Base-by-base conservation (phyloP, 2,329 filamentous ascomycete species). In the Fusarium torulosum region DNA sequence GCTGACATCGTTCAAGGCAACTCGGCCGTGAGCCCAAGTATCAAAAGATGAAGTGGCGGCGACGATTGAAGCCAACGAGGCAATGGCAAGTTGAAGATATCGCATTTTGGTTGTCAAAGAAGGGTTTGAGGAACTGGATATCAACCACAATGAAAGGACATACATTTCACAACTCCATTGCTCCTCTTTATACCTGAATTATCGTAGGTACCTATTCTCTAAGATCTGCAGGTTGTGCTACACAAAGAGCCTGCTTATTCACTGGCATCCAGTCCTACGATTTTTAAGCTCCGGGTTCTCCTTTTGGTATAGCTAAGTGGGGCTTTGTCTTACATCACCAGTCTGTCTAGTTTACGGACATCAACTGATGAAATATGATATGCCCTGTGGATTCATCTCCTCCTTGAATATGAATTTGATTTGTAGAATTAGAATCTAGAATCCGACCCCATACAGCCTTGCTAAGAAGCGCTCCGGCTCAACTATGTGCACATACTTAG, bases 1-100 rank as follows among this genome's bases (percentile, higher is more conserved):
- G 58, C 78, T 79, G 0, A 80, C 78, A n/a, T 80, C 76, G 11
- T 79, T 47, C 1, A 79, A 63, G 0, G 76, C 75, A 27, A 80
- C 74, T 2, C 79, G 75, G 13, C 74, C 75, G 40, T 80, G 78
- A 3, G 72, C 72, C 78, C 77, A 80, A 31, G 73, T 67, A 37
- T 79, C 78, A 53, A 78, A 80, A 79, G 79, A 63, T 80, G 53
- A 38, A 8, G 53, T 42, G 1, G 65, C 67, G 17, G 42, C 23
- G 2, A 29, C 42, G 3, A 33, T 17, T 14, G 43, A 61, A 7
- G 63, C 58, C 29, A 69, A 25, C 4, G 58, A 45, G 33, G 47
- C 21, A 0, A 68, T 1, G 11, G 38, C 40, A 4, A 68, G 9
- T 19, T 45, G 40, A 31, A 43, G 2, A 6, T 52, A 20, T 9